Percentiles rank a stretch among this genome's conserved stretches.
Conservation (phyloP, 2,329 filamentous ascomycete species). For the Fusarium cyanostomum region DNA sequence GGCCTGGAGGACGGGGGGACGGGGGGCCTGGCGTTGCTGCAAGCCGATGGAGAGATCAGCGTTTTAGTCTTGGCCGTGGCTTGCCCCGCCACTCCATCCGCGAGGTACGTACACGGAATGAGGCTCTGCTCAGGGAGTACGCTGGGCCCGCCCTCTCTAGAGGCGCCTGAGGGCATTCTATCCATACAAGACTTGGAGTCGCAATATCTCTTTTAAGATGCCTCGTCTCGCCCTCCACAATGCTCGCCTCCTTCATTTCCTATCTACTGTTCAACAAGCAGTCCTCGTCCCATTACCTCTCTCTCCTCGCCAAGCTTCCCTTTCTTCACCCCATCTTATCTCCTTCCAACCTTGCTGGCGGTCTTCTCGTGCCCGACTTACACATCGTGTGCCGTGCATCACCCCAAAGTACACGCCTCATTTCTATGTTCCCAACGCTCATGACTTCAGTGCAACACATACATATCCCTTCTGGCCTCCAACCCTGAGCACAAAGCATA, state of each 20-base stretch:
- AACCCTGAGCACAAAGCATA: background rate
- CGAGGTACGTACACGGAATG: slow-evolving; percentile 15
- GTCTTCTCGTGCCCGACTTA: slow-evolving; percentile 21
- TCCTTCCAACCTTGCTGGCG: background rate
- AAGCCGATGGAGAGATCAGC: slow-evolving; percentile 1
- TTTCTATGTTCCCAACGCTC: background rate
- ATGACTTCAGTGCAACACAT: background rate
- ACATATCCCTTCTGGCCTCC: background rate
- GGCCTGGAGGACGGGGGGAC: too few relatives aligned
- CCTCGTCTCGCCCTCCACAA: slow-evolving; percentile 24
- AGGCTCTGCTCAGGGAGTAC: slow-evolving; percentile 21
- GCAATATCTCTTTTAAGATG: slow-evolving; percentile 27
- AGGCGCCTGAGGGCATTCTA: slow-evolving; percentile 2
- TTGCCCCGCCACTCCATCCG: slow-evolving; percentile 11
- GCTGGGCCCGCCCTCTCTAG: slow-evolving; percentile 4
- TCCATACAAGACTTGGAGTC: slow-evolving; percentile 9
- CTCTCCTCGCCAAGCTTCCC: background rate
- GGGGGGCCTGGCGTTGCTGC: too few relatives aligned
- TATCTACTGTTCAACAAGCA: background rate
- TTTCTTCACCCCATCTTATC: background rate
- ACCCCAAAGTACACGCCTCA: background rate
- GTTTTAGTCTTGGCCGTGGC: slow-evolving; percentile 5
- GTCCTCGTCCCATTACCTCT: background rate
- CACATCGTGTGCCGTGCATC: slow-evolving; percentile 16
- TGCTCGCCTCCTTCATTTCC: background rate